Conservation (phyloP, 345 rosid species). For the Ailanthus altissimus region DNA sequence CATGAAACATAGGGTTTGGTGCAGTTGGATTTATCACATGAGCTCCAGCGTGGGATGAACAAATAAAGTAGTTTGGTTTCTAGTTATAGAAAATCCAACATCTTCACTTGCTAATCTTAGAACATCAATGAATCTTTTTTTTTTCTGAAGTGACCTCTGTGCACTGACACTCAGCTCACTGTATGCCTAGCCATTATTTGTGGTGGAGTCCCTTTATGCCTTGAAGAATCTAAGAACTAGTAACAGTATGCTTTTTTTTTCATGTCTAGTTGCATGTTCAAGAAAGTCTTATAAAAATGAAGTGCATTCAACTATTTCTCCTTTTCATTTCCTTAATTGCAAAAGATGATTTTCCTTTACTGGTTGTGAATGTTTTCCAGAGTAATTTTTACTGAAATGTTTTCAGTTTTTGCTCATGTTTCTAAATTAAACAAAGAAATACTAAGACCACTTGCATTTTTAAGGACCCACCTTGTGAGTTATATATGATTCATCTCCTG, state of each 20-base stretch:
- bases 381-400: not conserved
- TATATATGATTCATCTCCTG: not conserved
- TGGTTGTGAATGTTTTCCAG: not conserved
- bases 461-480: slow-evolving; percentile 3
- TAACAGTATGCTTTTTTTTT: not conserved
- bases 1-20: not conserved
- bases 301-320: slow-evolving; percentile 14
- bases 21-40: not conserved
- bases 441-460: not conserved
- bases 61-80: slow-evolving; percentile 14
- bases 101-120: slow-evolving; percentile 7
- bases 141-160: slow-evolving; percentile 20
- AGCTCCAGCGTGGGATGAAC: not conserved
- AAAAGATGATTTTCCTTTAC: slow-evolving; percentile 23
- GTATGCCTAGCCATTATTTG: not conserved
- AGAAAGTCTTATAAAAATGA: not conserved
- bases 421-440: not conserved
- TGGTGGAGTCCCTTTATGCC: slow-evolving; percentile 25
- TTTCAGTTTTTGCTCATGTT: not conserved
- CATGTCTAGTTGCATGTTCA: slow-evolving; percentile 9
- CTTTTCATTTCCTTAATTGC: slow-evolving; percentile 21
- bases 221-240: slow-evolving; percentile 25
- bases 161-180: not conserved
- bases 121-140: slow-evolving; percentile 5
- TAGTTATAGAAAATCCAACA: slow-evolving; percentile 21